Evolutionary conservation across 305 asterid genomes (phyloP).

Genomic region (Salvia sclarea): DNA sequence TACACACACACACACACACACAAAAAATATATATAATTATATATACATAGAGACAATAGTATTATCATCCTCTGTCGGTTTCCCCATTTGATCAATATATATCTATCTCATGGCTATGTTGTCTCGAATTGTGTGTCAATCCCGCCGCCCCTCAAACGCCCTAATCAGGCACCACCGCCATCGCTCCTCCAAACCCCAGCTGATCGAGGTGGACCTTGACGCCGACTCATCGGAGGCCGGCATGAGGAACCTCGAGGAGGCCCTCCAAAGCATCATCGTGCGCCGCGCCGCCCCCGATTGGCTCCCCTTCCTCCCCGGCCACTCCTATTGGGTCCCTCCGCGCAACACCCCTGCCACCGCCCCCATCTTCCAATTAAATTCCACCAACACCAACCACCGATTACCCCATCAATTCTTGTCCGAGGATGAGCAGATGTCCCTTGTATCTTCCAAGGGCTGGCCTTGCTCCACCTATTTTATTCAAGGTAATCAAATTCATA

Average conservation of each 20-base stretch:
- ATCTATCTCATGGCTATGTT: conserved; percentile 55
- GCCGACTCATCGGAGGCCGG: conserved; percentile 39
- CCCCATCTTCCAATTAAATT: conserved; percentile 25
- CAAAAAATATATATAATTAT: too few relatives aligned
- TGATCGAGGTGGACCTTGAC: conserved; percentile 57
- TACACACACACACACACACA: too few relatives aligned
- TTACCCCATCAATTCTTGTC: conserved; percentile 27
- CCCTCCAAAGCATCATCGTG: conserved; percentile 55
- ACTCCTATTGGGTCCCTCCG: conserved; percentile 59
- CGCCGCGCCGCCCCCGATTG: conserved; percentile 79
- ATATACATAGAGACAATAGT: too few relatives aligned
- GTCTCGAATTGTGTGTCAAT: conserved; percentile 49
- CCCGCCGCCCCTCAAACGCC: conserved; percentile 39
- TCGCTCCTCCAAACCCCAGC: conserved; percentile 53
- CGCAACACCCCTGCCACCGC: conserved; percentile 24
- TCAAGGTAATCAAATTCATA: conserved; percentile 27
- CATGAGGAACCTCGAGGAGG: conserved; percentile 63
- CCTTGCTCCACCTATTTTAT: conserved; percentile 43
- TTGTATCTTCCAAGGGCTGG: conserved; percentile 42
- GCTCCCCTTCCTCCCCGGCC: conserved; percentile 73
- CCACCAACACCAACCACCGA: conserved; percentile 20
- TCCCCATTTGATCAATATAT: conserved; percentile 4
- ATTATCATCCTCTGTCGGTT: neutral
- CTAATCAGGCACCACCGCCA: conserved; percentile 51
- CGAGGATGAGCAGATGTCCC: conserved; percentile 43